Evolutionary conservation across 2,329 filamentous ascomycete genomes (phyloP), one percentile per base, ranked within the genome.

Genomic region (Cladophialophora bantiana): DNA sequence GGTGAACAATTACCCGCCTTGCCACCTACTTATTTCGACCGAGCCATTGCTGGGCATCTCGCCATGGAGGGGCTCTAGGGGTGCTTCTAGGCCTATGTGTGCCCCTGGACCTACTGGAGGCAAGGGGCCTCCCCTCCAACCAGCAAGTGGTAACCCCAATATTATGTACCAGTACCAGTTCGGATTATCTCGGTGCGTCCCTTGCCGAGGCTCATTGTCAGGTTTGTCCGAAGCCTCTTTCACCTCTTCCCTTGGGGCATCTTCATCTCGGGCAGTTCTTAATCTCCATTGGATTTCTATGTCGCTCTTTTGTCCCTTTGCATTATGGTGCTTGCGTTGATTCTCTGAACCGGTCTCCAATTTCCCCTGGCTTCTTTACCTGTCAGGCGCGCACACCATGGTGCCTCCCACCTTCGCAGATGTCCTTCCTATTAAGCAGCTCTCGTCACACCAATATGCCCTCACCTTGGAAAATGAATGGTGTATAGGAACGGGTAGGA

Each of bases 401-500:
- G 62, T 53, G 50, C 58, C 59, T 32, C 64, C 70, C 13, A 70
- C 72, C 13, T 72, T 73, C 55, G 70, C 72, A 48, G 70, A 73
- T 50, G 66, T 73, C 20, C 36, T 71, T 10, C 70, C 70, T 6
- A 48, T 72, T 36, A 70, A 67, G 50, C 72, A 66, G 42, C 31
- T 69, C 80, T 64, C 83, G 57, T 83, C 85, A 6, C 86, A 89
- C 74, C 85, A 82, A 15, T 91, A 91, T 75, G 79, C 81, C 32
- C 83, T 84, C 36, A 73, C 83, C 67, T 83, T 91, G 38, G 77
- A 79, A 45, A 78, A 83, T 42, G 85, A 86, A 71, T 91, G 88
- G 87, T 86, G 84, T 70, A 89, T 91, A 71, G 89, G 89, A 64
- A 84, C 82, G 70, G 88, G 88, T 87, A 81, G 61, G 70, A 70